These are phyloP conservation scores for Cymodocea nodosa DNA, from an alignment of 116 monocot species.

Conservation along the genomic window DNA sequence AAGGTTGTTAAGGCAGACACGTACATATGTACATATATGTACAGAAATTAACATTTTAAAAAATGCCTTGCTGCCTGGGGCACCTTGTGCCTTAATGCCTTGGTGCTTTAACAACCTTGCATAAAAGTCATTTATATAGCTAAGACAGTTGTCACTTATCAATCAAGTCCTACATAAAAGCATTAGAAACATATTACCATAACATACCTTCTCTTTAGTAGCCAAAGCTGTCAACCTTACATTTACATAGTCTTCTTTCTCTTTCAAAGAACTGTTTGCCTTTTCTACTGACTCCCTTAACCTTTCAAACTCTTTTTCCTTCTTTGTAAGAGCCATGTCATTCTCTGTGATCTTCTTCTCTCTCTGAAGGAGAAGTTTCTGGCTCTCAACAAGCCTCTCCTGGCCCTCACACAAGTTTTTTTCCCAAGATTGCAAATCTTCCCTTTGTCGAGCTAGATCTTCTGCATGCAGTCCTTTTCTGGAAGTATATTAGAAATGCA, in stretches of 20 bases:
- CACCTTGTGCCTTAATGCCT: too few species aligned
- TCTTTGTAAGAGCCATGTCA: constrained; percentile 40
- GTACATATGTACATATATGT: too few species aligned
- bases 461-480: constrained; percentile 47
- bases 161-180: too few species aligned
- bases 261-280: constrained; percentile 31
- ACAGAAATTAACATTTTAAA: too few species aligned
- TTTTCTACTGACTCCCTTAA: constrained; percentile 28
- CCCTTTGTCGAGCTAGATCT: constrained; percentile 47
- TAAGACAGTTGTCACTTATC: not conserved
- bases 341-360: constrained; percentile 52
- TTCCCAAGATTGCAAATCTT: constrained; percentile 65
- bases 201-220: constrained; percentile 58
- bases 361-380: constrained; percentile 70
- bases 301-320: constrained; percentile 63
- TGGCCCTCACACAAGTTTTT: constrained; percentile 65
- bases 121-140: too few species aligned
- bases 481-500: not conserved
- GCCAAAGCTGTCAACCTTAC: constrained; percentile 34
- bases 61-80: too few species aligned
- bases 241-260: constrained; percentile 57
- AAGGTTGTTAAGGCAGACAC: too few species aligned
- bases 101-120: too few species aligned
- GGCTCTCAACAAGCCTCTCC: constrained; percentile 70
- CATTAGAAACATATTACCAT: not conserved